Evolutionary conservation across 441 rosid species (phyloP), one percentile per base, ranked within the genome.

Genomic region (Adansonia grandidieri): DNA sequence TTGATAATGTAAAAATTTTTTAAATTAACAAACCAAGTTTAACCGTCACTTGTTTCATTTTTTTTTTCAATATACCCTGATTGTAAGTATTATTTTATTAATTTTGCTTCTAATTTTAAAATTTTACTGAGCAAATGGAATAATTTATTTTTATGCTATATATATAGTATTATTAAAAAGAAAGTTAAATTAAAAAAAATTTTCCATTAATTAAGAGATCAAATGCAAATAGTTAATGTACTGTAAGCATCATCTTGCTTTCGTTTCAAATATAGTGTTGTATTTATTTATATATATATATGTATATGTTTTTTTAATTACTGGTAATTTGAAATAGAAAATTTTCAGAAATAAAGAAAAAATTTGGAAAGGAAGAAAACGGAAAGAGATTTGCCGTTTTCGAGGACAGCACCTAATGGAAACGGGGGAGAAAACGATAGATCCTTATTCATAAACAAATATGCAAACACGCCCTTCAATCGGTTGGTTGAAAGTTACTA

Each of bases 401-500:
- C 17, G 5, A 61, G 66, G 14, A 14, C n/a, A 28, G 17, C 9
- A 56, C 14, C 42, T 13, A 5, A 62, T 62, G 28, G 13, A 5
- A 61, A 61, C 14, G 15, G 24, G 13, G 40, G 47, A 10, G 19
- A 10, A 67, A 20, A 47, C 42, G 11, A 47, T 47, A 24, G 37
- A 47, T 24, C 6, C 58, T 13, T 13, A 24, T 17, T 22, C 74
- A 51, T 28, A 10, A 71, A n/a, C 28, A 9, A 32, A 40, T 53
- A 37, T 56, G 53, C 76, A 42, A 73, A 40, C 76, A 13, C 76
- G 40, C 1, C 53, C 40, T 73, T 19, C 58, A 11, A 9, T 11
- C 6, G 9, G 54, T 57, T 73, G 3, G 66, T 20, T 57, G 51
- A 6, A 47, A 44, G 17, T 11, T 19, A 17, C 78, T n/a, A 47